A percentile compares a stretch with the other conserved stretches of the same genome.
Evolutionary conservation across 2,329 filamentous ascomycete genomes (phyloP).

Genomic region (Microdochium nivale): DNA sequence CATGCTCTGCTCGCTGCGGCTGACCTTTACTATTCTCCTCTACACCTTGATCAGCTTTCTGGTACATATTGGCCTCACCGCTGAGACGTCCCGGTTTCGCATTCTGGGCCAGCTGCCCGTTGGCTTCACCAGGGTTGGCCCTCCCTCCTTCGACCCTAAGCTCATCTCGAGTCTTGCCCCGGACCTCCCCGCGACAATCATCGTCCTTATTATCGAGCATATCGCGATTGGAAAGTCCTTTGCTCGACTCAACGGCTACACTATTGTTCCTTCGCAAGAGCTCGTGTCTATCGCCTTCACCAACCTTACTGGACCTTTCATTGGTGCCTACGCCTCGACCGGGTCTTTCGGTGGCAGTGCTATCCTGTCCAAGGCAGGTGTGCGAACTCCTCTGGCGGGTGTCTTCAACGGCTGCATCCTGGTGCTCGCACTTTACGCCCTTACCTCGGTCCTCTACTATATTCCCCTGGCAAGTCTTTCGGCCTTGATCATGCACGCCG

Average conservation of each 20-base stretch:
- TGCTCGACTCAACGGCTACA: constrained; percentile 71
- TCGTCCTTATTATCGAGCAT: constrained; percentile 74
- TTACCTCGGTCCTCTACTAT: constrained; percentile 73
- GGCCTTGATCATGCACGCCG: constrained; percentile 76
- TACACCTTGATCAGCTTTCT: constrained; percentile 68
- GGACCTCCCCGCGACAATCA: constrained; percentile 62
- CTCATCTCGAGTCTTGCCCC: constrained; percentile 50
- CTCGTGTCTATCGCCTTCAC: constrained; percentile 69
- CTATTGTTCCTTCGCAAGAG: constrained; percentile 71
- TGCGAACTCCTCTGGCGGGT: constrained; percentile 70
- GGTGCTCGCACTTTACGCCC: constrained; percentile 66
- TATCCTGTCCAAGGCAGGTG: constrained; percentile 77
- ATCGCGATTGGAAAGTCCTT: constrained; percentile 81
- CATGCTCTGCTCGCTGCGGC: constrained; percentile 64
- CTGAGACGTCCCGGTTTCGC: constrained; percentile 44
- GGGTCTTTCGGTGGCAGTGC: constrained; percentile 58
- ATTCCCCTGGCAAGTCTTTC: constrained; percentile 65
- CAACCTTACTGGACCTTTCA: constrained; percentile 67
- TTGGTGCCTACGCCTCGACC: constrained; percentile 44
- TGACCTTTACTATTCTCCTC: constrained; percentile 66
- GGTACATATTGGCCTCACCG: constrained; percentile 44
- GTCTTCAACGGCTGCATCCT: constrained; percentile 71
- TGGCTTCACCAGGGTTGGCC: constrained; percentile 56
- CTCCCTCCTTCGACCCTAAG: constrained; percentile 44
- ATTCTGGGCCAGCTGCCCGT: constrained; percentile 55